Evolutionary conservation across 768 basidiomycete genomes (phyloP), one percentile per base, ranked within the genome.

Genomic region (Sarcodon sp.): DNA sequence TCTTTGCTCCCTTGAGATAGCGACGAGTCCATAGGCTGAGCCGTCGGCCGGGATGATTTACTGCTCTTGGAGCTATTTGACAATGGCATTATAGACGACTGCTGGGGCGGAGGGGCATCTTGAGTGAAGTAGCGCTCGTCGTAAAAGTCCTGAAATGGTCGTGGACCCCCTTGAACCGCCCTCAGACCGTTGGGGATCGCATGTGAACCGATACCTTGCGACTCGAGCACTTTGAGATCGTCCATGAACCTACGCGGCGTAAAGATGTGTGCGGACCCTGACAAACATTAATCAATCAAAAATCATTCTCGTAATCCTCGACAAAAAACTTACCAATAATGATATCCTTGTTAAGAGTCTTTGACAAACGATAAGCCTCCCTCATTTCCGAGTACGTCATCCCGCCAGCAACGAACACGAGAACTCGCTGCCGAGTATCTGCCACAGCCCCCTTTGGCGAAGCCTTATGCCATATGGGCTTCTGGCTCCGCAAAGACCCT

Each of bases 381-480:
- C 94, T 74, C 64, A 93, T 83, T 65, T 99, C 96, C 0, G 92
- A 94, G 61, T 91, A 92, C 1, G 96, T 93, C 76, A 93, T 82
- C 2, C 96, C 96, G 34, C 96, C 96, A 11, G 88, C 87, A 18
- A 97, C 71, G 63, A 98, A 98, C 13, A 97, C 76, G 34, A 99
- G 71, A 11, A 96, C 57, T 31, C 94, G 75, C 63, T 89, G 84
- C 50, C 79, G 74, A 45, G 75, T 71, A 34, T 82, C 69, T 66
- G 62, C 75, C 33, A 66, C 57, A 16, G 67, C 59, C 3, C 67
- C 60, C 4, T 77, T 62, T 54, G 73, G 76, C 4, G 78, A 78
- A 1, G 84, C 82, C 55, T 83, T 79, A 60, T 91, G 88, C 92
- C 90, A 93, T 44, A 77, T 81, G 6, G 90, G 89, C 60, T 87